Evolutionary conservation across 768 basidiomycete species (phyloP), one percentile per base, ranked within the genome.

Genomic region (Trametes coccinea): DNA sequence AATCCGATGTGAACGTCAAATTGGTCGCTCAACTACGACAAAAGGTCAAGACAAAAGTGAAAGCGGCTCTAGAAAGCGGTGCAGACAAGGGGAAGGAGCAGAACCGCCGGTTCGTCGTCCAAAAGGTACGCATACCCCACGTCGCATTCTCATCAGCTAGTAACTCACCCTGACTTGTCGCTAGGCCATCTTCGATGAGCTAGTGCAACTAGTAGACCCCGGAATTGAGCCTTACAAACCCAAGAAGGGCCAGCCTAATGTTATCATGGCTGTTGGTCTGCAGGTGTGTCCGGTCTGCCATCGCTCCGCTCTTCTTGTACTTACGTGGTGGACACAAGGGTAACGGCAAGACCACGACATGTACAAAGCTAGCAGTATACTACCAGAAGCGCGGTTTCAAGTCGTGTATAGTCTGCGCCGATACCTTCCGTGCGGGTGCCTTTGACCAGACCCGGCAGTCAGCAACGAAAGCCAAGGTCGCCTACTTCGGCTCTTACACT

Each of bases 381-480:
- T 98, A 98, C 73, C 95, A 96, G 73, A 91, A 92, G 70, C 88
- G 95, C 65, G 97, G 97, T 6, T 92, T 98, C 82, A 95, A 96
- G 74, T 91, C 95, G 11, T 93, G 89, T 62, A 95, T 99, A 56
- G 96, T 99, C 66, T 99, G 97, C 70, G 97, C 97, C 22, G 97
- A 99, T 75, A 99, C 97, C 0, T 99, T 99, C 81, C 92, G 97
- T 77, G 97, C 97, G 3, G 97, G 97, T 53, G 97, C 97, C 40
- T 99, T 99, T 76, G 97, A 99, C 76, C 97, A 99, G 74, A 93
- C 97, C 10, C 89, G 97, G 71, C 97, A 99, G 78, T 98, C 96
- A 52, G 96, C 97, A 17, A 97, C 95, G 13, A 96, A 97, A 75
- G 97, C 97, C 41, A 98, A 98, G 74, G 93, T 99, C 13, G 95